phyloP scores from a whole-genome alignment of 257 asterid genomes.

The Solanum sitiens region DNA sequence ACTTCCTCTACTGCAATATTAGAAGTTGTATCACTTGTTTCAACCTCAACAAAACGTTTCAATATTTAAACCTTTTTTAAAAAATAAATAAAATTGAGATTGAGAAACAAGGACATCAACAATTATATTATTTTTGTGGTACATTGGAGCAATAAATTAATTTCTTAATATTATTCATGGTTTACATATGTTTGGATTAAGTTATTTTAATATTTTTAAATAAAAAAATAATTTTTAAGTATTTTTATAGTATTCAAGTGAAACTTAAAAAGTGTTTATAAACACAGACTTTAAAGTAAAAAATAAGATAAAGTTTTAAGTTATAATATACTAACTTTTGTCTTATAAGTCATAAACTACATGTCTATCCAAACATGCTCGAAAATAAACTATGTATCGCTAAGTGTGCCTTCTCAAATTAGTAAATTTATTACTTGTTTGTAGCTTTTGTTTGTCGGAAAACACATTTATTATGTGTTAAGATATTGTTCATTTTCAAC shows the following conservation, averaged over 20 bases:
- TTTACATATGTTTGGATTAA: too few species aligned
- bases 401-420: background rate
- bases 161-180: too few species aligned
- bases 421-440: too few species aligned
- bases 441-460: background rate
- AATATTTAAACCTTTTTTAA: too few species aligned
- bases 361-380: too few species aligned
- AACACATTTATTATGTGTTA: background rate
- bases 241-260: too few species aligned
- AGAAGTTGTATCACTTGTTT: background rate
- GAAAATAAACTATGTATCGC: too few species aligned
- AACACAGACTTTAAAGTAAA: background rate
- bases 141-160: background rate
- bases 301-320: background rate
- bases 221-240: too few species aligned
- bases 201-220: too few species aligned
- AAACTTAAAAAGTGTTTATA: too few species aligned
- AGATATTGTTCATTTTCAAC: background rate
- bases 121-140: background rate
- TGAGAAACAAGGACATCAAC: background rate
- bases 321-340: background rate
- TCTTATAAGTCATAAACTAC: too few species aligned
- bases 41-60: too few species aligned
- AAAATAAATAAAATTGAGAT: background rate
- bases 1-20: background rate